A percentile compares a stretch with the other conserved stretches of the same genome.
Evolutionary conservation across 1,284 basidiomycete genomes (phyloP).

Genomic region (Ganoderma boninense): DNA sequence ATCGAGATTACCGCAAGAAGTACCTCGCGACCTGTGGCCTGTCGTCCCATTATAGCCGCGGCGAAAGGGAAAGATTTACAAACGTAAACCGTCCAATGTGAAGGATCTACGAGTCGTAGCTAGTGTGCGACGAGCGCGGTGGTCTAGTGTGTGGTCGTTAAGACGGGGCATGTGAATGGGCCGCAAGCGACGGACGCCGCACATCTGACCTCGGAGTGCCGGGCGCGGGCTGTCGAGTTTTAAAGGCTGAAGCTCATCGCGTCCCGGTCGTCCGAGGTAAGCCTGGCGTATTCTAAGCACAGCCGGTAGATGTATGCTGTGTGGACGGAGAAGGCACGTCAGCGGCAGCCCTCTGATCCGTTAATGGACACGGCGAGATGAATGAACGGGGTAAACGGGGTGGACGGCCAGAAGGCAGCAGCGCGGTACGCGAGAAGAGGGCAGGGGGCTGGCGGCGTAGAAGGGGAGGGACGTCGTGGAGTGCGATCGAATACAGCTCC

Average conservation of each 20-base stretch:
- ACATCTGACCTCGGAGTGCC: neutral
- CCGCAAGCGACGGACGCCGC: neutral
- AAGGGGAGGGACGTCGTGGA: constrained; percentile 2
- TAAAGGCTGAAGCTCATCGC: constrained; percentile 41
- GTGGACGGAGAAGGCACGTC: constrained; percentile 25
- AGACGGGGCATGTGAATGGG: constrained; percentile 7
- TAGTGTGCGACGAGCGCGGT: neutral
- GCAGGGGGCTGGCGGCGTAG: constrained; percentile 3
- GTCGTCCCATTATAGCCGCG: neutral
- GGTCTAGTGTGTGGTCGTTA: neutral
- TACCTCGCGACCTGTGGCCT: neutral
- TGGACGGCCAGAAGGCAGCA: constrained; percentile 11
- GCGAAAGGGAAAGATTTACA: neutral
- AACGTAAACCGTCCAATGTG: neutral
- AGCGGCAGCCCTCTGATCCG: constrained; percentile 19
- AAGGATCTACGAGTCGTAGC: neutral
- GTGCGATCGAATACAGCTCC: neutral
- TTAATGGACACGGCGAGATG: neutral
- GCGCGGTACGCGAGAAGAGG: constrained; percentile 14
- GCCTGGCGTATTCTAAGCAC: constrained; percentile 88
- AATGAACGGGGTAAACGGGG: constrained; percentile 17
- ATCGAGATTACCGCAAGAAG: neutral
- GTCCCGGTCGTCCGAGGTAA: constrained; percentile 86
- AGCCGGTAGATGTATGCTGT: constrained; percentile 88
- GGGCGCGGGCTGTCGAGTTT: constrained; percentile 5